Evolutionary conservation across 1,139 yeast species (phyloP).

Genomic region (Debaryomyces nepalensis): DNA sequence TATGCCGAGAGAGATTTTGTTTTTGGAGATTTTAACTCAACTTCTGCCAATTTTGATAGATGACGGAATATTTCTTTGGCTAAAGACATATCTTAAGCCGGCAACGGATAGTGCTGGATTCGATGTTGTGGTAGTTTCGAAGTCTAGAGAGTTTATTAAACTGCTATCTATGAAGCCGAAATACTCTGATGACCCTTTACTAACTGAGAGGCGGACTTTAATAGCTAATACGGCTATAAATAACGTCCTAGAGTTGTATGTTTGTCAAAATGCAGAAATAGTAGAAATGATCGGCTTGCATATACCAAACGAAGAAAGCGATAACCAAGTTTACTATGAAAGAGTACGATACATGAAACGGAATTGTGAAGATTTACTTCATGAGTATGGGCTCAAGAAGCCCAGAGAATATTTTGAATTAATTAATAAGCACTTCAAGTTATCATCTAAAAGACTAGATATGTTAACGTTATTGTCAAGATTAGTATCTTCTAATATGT

Average conservation of each 20-base stretch:
- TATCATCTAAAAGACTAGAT: constrained; percentile 37
- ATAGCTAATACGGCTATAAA: constrained; percentile 35
- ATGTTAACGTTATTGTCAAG: constrained; percentile 39
- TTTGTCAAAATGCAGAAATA: constrained; percentile 27
- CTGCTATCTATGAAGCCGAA: constrained; percentile 32
- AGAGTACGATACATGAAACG: constrained; percentile 51
- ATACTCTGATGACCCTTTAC: constrained; percentile 32
- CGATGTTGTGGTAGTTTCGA: constrained; percentile 43
- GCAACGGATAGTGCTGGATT: constrained; percentile 68
- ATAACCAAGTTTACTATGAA: constrained; percentile 47
- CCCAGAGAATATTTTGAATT: constrained; percentile 38
- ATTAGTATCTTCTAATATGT: constrained; percentile 32
- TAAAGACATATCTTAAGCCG: constrained; percentile 53
- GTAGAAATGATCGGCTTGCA: constrained; percentile 25
- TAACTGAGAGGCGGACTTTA: constrained; percentile 25
- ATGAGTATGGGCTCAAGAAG: constrained; percentile 42
- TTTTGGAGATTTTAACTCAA: constrained; percentile 49
- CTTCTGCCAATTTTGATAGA: constrained; percentile 44
- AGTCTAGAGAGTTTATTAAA: constrained; percentile 47
- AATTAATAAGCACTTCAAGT: constrained; percentile 36
- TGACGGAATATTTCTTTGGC: constrained; percentile 55
- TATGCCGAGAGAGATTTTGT: constrained; percentile 44
- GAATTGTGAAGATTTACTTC: constrained; percentile 47
- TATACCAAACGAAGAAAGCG: constrained; percentile 23
- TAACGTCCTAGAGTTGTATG: constrained; percentile 34